Evolutionary conservation across 2,329 filamentous ascomycete genomes (phyloP), one percentile per base, ranked within the genome.

Genomic region (Pezicula carpinea): DNA sequence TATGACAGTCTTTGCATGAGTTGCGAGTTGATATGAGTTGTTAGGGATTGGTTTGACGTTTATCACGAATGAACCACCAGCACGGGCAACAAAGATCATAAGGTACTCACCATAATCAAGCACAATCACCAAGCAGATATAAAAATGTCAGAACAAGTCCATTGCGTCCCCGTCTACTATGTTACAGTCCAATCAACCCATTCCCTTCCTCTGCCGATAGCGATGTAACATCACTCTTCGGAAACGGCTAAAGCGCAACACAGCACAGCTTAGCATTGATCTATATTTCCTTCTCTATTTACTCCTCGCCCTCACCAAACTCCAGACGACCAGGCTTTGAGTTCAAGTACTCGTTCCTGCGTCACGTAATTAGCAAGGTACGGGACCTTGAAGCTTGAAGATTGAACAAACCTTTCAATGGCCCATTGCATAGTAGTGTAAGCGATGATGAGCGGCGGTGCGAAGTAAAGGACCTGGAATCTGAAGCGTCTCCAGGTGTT

Each of bases 361-460:
- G 21, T 5, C 5, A 21, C 11, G 18, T 14, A 13, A 39, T 53
- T 36, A 54, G 52, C 33, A 44, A 22, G 35, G 35, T 42, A 34
- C 22, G 36, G 38, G 22, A 7, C 35, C 33, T 35, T 26, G 23
- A 33, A 35, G 4, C 10, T 11, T 19, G 13, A 13, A 32, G 7
- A 19, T n/a, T n/a, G 26, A 29, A 72, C 83, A 61, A 80, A 97
- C 93, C 83, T 82, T 73, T 96, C 84, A 63, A 81, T 85, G 57
- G 93, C 92, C 93, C 93, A 99, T 66, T 87, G 73, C 85, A 97
- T 87, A 57, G 82, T 66, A 66, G 83, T 82, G 75, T 97, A 99
- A 58, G 80, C 90, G 58, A 77, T 69, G 55, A 93, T 62, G 59
- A 96, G 73, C 33, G 91, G 86, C 50, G 93, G 87, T 21, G 84